Conservation (phyloP, 139 green algal species). For the Chlamydomonas applanata region DNA sequence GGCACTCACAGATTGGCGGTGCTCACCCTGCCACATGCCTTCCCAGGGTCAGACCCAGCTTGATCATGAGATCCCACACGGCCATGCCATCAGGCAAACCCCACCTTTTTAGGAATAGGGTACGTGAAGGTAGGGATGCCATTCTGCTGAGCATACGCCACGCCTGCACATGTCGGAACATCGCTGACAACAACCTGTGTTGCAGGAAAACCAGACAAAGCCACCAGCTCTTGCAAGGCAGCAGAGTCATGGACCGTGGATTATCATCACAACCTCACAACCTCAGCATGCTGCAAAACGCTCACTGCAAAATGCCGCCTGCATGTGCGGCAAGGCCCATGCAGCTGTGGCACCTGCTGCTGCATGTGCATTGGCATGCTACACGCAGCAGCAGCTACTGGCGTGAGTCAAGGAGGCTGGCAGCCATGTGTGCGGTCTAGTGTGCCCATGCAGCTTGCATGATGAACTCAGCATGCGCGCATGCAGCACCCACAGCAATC, state of each 20-base stretch:
- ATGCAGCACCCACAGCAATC: constrained; percentile 39
- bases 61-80: too few relatives aligned
- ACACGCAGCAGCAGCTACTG: too few relatives aligned
- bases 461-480: background rate
- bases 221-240: background rate
- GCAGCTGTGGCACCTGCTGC: too few relatives aligned
- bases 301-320: background rate
- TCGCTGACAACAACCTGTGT: constrained; percentile 74
- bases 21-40: too few relatives aligned
- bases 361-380: too few relatives aligned
- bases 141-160: constrained; percentile 66
- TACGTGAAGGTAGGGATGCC: constrained; percentile 78
- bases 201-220: background rate
- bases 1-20: too few relatives aligned
- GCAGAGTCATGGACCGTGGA: too few relatives aligned
- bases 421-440: background rate
- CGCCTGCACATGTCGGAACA: constrained; percentile 74
- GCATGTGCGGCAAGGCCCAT: background rate
- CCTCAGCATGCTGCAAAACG: background rate
- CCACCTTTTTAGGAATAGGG: constrained; percentile 60
- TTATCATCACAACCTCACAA: too few relatives aligned
- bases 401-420: background rate
- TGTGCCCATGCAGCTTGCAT: constrained; percentile 8
- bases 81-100: too few relatives aligned
- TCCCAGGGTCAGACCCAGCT: too few relatives aligned